phyloP scores from a whole-genome alignment of 768 basidiomycete genomes.

The Tulasnella sp. region DNA sequence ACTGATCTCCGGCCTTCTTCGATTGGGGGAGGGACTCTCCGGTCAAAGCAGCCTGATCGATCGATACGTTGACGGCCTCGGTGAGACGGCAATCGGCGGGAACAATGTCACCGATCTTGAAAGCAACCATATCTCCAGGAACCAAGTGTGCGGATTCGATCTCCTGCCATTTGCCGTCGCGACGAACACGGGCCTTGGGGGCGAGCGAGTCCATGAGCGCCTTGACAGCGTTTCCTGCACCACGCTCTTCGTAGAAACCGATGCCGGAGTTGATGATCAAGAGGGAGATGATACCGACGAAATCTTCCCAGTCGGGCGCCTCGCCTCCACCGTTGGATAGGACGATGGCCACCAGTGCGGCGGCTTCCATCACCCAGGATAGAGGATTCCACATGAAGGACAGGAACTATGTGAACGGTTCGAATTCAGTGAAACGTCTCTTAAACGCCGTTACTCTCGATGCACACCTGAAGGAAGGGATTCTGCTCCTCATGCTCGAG shows the following conservation, averaged over 20 bases:
- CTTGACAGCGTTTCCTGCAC: constrained; percentile 97
- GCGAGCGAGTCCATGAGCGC: constrained; percentile 99
- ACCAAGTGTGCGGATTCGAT: constrained; percentile 85
- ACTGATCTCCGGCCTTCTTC: constrained; percentile 92
- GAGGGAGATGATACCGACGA: constrained; percentile 88
- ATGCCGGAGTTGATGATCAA: constrained; percentile 91
- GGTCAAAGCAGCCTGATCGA: constrained; percentile 96
- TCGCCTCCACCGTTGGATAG: constrained; percentile 82
- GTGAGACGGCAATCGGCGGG: constrained; percentile 96
- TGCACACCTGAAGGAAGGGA: constrained; percentile 74
- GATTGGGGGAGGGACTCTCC: constrained; percentile 90
- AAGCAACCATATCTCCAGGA: constrained; percentile 90
- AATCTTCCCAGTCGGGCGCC: constrained; percentile 95
- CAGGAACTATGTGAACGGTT: constrained; percentile 45
- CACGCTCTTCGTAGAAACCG: constrained; percentile 96
- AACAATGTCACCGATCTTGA: constrained; percentile 99
- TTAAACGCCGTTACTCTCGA: no score
- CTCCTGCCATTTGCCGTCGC: constrained; percentile 73
- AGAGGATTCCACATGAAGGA: constrained; percentile 99
- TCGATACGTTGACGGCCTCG: constrained; percentile 94
- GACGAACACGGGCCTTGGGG: constrained; percentile 92
- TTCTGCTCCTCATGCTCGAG: constrained; percentile 87
- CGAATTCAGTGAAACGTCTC: no score
- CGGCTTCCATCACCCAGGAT: constrained; percentile 99
- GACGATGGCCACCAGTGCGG: constrained; percentile 86